Evolutionary conservation across 108 stramenopile genomes (phyloP).

Genomic region (Fragilaria crotonensis): DNA sequence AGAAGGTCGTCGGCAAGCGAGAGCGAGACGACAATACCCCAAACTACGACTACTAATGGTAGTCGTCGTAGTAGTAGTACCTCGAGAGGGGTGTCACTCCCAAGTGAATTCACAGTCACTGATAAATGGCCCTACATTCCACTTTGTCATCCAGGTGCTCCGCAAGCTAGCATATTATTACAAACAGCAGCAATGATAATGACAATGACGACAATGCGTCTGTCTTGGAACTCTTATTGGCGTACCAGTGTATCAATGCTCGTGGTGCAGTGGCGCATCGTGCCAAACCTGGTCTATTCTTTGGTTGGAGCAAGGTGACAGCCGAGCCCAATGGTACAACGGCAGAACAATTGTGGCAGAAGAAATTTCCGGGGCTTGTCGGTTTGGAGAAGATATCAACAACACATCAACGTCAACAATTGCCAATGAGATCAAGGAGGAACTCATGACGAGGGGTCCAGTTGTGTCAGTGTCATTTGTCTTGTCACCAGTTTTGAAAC

Average conservation of each 20-base stretch:
- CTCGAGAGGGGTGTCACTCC: not conserved
- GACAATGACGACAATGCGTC: not conserved
- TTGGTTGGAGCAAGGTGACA: slow-evolving; percentile 1
- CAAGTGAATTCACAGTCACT: not conserved
- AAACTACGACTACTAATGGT: not conserved
- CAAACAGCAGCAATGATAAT: too few species aligned
- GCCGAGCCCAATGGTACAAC: not conserved
- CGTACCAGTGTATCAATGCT: slow-evolving; percentile 12
- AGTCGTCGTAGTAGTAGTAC: not conserved
- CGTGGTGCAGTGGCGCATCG: slow-evolving; percentile 13
- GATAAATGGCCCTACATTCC: not conserved
- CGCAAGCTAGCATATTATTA: not conserved
- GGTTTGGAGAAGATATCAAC: not conserved
- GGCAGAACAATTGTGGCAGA: slow-evolving; percentile 3
- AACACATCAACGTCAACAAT: not conserved
- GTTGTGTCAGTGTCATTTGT: slow-evolving; percentile 7
- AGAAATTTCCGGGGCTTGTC: not conserved
- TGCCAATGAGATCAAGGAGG: slow-evolving; percentile 5
- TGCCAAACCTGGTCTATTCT: not conserved
- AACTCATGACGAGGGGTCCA: slow-evolving; percentile 7
- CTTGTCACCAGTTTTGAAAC: not conserved
- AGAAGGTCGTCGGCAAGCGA: too few species aligned
- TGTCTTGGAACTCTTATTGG: not conserved
- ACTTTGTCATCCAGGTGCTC: not conserved
- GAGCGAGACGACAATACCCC: not conserved